Percentiles rank a stretch among this genome's conserved stretches.
These are phyloP conservation scores for Dicorynia guianensis DNA, from an alignment of 306 rosid genomes.

Conservation along the genomic window DNA sequence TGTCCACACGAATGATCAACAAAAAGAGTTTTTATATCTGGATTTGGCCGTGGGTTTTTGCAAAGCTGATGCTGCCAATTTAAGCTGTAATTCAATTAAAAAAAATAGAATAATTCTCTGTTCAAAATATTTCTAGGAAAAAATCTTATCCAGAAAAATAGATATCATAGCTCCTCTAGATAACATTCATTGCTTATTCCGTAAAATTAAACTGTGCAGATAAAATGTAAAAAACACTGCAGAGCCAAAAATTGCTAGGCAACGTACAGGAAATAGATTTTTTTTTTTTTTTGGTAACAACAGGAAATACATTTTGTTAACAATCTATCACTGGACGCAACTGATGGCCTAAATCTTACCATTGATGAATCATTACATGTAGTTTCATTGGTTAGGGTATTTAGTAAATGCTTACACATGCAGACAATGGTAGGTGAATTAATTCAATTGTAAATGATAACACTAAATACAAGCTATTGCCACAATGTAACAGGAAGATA, in stretches of 20 bases:
- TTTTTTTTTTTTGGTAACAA: too few relatives aligned
- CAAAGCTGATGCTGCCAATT: conserved; percentile 99
- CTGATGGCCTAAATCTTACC: not conserved
- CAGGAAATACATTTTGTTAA: conserved; percentile 22
- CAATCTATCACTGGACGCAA: conserved; percentile 12
- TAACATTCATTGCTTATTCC: conserved; percentile 24
- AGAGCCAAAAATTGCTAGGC: conserved; percentile 21
- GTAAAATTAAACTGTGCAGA: not conserved
- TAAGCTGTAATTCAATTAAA: conserved; percentile 67
- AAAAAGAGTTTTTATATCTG: conserved; percentile 95
- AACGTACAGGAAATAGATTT: conserved; percentile 4
- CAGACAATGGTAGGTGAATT: not conserved
- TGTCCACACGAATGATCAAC: conserved; percentile 99
- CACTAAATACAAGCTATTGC: conserved; percentile 25
- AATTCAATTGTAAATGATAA: conserved; percentile 19
- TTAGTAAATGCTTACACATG: not conserved
- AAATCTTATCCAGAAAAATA: conserved; percentile 1
- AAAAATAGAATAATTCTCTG: conserved; percentile 32
- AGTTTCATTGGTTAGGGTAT: not conserved
- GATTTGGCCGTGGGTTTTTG: conserved; percentile 97
- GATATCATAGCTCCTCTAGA: conserved; percentile 5
- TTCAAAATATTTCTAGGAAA: conserved; percentile 5
- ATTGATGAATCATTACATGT: not conserved
- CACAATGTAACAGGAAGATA: conserved; percentile 13
- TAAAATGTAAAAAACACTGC: not conserved